A percentile compares a stretch with the other conserved stretches of the same genome.
Evolutionary conservation across 768 basidiomycete genomes (phyloP).

Genomic region (Tulasnella sp.): DNA sequence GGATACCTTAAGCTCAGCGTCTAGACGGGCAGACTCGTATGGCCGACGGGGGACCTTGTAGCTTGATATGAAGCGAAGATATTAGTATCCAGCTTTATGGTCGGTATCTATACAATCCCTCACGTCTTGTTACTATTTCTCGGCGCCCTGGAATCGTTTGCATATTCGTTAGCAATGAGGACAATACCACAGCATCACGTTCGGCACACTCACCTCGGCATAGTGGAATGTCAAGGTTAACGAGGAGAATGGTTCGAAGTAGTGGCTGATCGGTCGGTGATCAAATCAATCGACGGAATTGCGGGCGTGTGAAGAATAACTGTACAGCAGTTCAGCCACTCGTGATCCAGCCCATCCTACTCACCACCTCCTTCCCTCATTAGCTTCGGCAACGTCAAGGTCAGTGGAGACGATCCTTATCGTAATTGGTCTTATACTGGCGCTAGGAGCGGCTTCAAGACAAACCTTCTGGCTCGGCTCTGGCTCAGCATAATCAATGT

Average conservation of each 20-base stretch:
- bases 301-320: slow-evolving; percentile 35
- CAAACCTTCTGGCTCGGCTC: no score
- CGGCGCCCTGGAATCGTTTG: slow-evolving; percentile 52
- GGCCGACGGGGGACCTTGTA: slow-evolving; percentile 99
- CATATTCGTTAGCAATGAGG: slow-evolving; percentile 28
- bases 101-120: slow-evolving; percentile 31
- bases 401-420: slow-evolving; percentile 2
- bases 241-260: slow-evolving; percentile 18
- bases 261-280: no score
- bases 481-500: no score
- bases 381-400: slow-evolving; percentile 20
- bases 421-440: no score
- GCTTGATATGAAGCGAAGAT: slow-evolving; percentile 36
- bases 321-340: slow-evolving; percentile 45
- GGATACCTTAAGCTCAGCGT: slow-evolving; percentile 93
- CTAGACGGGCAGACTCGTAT: slow-evolving; percentile 95
- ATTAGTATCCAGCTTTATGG: not conserved
- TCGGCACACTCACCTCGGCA: slow-evolving; percentile 62
- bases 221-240: slow-evolving; percentile 33
- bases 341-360: slow-evolving; percentile 38
- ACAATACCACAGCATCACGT: not conserved
- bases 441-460: no score
- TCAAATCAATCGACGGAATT: slow-evolving; percentile 3
- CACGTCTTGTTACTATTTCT: slow-evolving; percentile 92
- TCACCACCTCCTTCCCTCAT: slow-evolving; percentile 33